phyloP scores from a whole-genome alignment of 148 eudicot genomes.

The Vaccinium vitisidaea region DNA sequence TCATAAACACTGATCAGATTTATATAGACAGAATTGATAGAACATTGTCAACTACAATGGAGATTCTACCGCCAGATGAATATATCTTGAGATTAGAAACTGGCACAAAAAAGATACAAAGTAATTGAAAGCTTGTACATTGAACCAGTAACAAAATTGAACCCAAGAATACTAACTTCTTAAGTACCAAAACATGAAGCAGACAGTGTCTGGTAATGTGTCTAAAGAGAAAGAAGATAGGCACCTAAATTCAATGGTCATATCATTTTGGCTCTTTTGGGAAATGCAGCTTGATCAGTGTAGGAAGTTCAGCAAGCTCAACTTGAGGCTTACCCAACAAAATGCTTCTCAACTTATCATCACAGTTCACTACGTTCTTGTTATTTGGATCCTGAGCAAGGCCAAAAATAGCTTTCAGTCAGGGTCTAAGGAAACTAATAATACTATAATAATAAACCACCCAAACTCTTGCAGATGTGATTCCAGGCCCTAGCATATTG shows the following conservation, averaged over 20 bases:
- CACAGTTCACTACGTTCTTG: slow-evolving; percentile 76
- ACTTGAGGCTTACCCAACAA: slow-evolving; percentile 68
- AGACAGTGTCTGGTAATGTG: background rate
- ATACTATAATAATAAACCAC: background rate
- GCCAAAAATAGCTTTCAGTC: slow-evolving; percentile 12
- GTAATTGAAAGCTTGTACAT: background rate
- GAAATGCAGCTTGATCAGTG: slow-evolving; percentile 84
- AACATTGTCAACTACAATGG: background rate
- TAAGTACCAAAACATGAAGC: background rate
- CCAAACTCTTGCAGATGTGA: background rate
- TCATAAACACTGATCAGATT: background rate
- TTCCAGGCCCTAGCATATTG: background rate
- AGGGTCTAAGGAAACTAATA: background rate
- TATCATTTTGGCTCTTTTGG: slow-evolving; percentile 67
- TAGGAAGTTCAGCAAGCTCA: slow-evolving; percentile 87
- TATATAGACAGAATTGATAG: background rate
- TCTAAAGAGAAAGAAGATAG: slow-evolving; percentile 12
- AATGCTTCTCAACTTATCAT: slow-evolving; percentile 82
- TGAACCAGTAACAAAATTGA: background rate
- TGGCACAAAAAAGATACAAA: background rate
- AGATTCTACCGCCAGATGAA: background rate
- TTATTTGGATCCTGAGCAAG: slow-evolving; percentile 66
- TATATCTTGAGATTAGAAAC: background rate
- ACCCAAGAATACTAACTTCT: background rate
- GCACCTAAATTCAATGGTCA: slow-evolving; percentile 21